Evolutionary conservation across 176 grass and related monocot genomes (phyloP).

Genomic region (Bonia amplexicaulis): DNA sequence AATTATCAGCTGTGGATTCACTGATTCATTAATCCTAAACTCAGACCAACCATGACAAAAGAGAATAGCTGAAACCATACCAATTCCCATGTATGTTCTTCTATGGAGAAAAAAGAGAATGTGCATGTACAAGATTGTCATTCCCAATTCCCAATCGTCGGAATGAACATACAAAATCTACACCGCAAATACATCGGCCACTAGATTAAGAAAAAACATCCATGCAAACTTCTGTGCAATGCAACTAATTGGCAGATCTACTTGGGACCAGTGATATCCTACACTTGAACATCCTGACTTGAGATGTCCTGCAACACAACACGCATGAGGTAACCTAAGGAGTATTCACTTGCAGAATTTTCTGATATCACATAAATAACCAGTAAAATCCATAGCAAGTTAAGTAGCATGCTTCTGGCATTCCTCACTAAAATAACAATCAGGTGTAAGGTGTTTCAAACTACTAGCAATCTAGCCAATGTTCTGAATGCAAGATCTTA

Average conservation of each 20-base stretch:
- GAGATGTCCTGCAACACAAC: slow-evolving; percentile 25
- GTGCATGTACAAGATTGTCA: background rate
- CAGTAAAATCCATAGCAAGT: background rate
- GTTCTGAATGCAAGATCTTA: background rate
- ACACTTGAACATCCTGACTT: background rate
- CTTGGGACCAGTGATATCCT: background rate
- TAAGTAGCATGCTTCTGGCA: background rate
- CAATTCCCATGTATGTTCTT: background rate
- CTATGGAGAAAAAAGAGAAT: background rate
- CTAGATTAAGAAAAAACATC: slow-evolving; percentile 7
- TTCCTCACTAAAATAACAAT: background rate
- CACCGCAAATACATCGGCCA: background rate
- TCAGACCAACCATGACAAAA: background rate
- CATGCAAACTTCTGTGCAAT: background rate
- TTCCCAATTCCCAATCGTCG: background rate
- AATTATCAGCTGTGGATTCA: background rate
- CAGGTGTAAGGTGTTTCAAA: background rate
- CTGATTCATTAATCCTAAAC: background rate
- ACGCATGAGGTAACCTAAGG: background rate
- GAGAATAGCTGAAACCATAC: background rate
- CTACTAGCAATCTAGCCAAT: background rate
- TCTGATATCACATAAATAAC: background rate
- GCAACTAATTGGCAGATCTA: slow-evolving; percentile 11
- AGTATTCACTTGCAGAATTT: background rate
- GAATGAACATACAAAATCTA: slow-evolving; percentile 5